These are phyloP conservation scores for Trifolium pratense DNA, from an alignment of 306 rosid genomes.

Conservation along the genomic window DNA sequence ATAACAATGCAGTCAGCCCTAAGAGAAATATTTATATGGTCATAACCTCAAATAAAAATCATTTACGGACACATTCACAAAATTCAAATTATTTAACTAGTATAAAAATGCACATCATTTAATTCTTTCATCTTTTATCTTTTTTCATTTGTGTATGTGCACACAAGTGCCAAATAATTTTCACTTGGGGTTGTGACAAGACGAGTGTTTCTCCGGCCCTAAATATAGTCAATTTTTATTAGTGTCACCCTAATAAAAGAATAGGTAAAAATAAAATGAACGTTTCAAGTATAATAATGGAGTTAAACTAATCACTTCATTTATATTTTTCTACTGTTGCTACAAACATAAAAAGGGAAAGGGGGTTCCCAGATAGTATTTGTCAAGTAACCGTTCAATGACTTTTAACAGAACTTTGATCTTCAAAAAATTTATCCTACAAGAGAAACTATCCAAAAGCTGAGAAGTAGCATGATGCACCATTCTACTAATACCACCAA, in stretches of 20 bases:
- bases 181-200: too few species aligned
- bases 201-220: too few species aligned
- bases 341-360: slow-evolving; percentile 44
- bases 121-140: too few species aligned
- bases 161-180: too few species aligned
- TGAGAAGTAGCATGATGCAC: slow-evolving; percentile 48
- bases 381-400: slow-evolving; percentile 53
- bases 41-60: too few species aligned
- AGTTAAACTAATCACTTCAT: slow-evolving; percentile 39
- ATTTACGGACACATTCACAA: too few species aligned
- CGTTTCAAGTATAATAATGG: slow-evolving; percentile 23
- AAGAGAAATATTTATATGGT: too few species aligned
- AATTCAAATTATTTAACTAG: too few species aligned
- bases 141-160: too few species aligned
- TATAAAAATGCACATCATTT: too few species aligned
- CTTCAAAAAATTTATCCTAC: slow-evolving; percentile 56
- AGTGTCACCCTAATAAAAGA: neutral
- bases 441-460: slow-evolving; percentile 47
- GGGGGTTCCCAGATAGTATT: slow-evolving; percentile 43
- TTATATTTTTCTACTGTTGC: slow-evolving; percentile 40
- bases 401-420: slow-evolving; percentile 50
- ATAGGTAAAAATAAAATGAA: slow-evolving; percentile 3
- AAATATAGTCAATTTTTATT: neutral
- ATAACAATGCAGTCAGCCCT: too few species aligned
- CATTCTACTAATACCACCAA: slow-evolving; percentile 66